A percentile compares a stretch with the other conserved stretches of the same genome.
Evolutionary conservation across 352 stramenopile species (phyloP).

Genomic region (Globisporangium iwayamae): DNA sequence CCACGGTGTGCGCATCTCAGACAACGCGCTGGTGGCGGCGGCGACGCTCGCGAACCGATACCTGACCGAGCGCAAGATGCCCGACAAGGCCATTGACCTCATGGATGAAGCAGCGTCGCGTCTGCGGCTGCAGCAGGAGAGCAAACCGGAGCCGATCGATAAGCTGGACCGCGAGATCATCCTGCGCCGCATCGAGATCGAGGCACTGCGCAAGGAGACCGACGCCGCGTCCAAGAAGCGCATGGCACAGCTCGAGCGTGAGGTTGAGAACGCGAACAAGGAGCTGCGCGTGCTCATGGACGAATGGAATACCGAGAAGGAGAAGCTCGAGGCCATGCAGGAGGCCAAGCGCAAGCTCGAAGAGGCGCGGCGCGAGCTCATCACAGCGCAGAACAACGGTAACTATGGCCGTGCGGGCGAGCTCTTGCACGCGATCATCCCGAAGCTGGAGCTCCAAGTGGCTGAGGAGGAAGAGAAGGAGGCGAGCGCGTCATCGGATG

Average conservation of each 20-base stretch:
- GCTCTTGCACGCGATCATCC: constrained; percentile 79
- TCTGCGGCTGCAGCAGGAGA: constrained; percentile 92
- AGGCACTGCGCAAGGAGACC: constrained; percentile 75
- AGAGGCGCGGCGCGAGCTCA: constrained; percentile 64
- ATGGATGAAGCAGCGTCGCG: constrained; percentile 93
- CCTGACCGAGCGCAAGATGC: constrained; percentile 90
- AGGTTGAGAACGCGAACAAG: constrained; percentile 94
- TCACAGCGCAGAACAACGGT: constrained; percentile 65
- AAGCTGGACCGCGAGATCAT: constrained; percentile 90
- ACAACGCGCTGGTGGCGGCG: constrained; percentile 92
- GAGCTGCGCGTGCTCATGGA: constrained; percentile 87
- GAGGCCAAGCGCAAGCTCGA: constrained; percentile 65
- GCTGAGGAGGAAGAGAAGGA: constrained; percentile 41
- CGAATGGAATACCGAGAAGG: constrained; percentile 91
- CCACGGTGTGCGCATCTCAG: constrained; percentile 94
- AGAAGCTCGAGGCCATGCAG: constrained; percentile 92
- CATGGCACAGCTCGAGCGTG: constrained; percentile 86
- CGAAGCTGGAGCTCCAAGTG: constrained; percentile 64
- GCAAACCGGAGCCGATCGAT: constrained; percentile 95
- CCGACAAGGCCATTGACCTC: constrained; percentile 94
- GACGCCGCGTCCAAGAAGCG: constrained; percentile 76
- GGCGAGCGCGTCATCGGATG: background rate
- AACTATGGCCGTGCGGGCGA: constrained; percentile 81
- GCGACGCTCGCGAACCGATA: constrained; percentile 94
- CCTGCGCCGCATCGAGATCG: constrained; percentile 76